Base-by-base conservation (phyloP, 2,329 filamentous ascomycete species). In the Fusarium incarnatum region DNA sequence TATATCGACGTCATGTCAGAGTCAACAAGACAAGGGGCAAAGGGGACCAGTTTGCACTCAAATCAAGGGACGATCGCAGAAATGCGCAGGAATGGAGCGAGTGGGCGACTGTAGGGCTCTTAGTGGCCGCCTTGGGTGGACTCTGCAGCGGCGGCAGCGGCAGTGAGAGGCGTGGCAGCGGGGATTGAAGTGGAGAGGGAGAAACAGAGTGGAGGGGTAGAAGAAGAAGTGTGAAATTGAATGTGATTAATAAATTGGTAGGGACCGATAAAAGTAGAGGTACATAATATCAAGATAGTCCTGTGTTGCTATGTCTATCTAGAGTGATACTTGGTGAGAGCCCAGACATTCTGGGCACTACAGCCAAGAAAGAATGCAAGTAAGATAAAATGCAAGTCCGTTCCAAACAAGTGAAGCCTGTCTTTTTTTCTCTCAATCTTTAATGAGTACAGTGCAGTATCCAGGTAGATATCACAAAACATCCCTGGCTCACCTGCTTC, bases 41-140 rank as follows among this genome's bases (percentile, higher is more conserved):
- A 65, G 32, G 60, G 45, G 60, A 41, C 47, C 48, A 49, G 50
- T 55, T 50, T 56, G n/a, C 44, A 55, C 45, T 42, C 46, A 55
- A 59, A 53, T 50, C 64, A 64, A 65, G 50, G 65, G 67, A 64
- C 52, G 63, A 70, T 70, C 55, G 64, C 48, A 70, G 34, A 55
- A 65, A 64, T 54, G 67, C 42, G 58, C 37, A 64, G 64, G 56
- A 67, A 72, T 70, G 68, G 68, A 71, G 64, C 68, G 68, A 60
- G 60, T 71, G 68, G 68, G 56, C 42, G 50, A 67, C 61, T 70
- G 53, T 70, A 72, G 68, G 68, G 65, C 68, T 72, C 60, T 62
- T 71, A 71, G 68, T 71, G 68, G 68, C 64, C 65, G 68, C 62
- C 54, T 42, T 60, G 60, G 60, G 64, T 62, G 64, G 67, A 54